Evolutionary conservation across 2,329 filamentous ascomycete species (phyloP), one percentile per base, ranked within the genome.

Genomic region (Nigrograna mackinnonii): DNA sequence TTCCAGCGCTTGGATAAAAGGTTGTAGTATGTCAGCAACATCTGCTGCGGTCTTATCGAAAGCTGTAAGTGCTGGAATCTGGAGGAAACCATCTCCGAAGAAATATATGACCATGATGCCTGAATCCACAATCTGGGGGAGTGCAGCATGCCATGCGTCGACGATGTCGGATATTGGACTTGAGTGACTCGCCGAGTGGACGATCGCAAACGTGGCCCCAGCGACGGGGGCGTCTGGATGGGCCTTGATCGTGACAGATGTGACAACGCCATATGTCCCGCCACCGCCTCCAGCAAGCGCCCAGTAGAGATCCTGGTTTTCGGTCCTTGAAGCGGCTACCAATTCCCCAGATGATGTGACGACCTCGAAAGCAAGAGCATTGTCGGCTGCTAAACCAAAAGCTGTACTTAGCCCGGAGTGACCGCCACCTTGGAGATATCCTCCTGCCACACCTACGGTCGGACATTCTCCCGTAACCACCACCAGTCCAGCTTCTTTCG

Each of bases 271-370:
- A 38, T 57, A 68, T 1, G 58, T 62, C 13, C 61, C 61, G 3
- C 57, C 58, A 2, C 65, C 63, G 20, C 63, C 66, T 6, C 59
- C 60, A 13, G 46, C 52, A 3, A 70, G 46, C 6, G 66, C 67
- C 66, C 65, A 70, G 50, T 65, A 69, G 2, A 68, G 56, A 30
- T 69, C 66, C 2, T 50, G 19, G 41, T 67, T 62, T 18, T 60
- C 24, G 4, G 49, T 53, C 12, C 56, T 37, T 4, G 63, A 56
- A 3, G 64, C 64, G 17, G 44, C 61, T n/a, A 64, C 37, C 4
- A 57, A 35, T 13, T 51, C 39, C 12, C 67, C 66, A 12, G 58
- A 48, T 32, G 62, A 56, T 3, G 61, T 66, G 6, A 68, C 56
- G 6, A 68, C 64, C 33, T 60, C 57, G 26, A 48, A 62, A 11